These are phyloP conservation scores for Combretum micranthum DNA, from an alignment of 345 rosid genomes.

Conservation along the genomic window DNA sequence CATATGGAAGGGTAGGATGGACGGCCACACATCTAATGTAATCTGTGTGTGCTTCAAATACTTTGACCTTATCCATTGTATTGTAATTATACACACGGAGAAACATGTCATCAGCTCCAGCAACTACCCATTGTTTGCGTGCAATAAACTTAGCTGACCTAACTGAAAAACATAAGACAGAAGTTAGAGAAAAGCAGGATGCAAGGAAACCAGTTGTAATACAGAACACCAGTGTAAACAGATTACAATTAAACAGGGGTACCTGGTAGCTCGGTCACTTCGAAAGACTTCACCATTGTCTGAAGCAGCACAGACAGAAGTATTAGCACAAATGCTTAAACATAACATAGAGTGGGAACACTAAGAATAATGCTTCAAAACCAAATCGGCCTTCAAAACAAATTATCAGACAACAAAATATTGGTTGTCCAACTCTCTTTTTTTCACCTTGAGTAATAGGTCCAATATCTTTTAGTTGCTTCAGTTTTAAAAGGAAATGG, in stretches of 20 bases:
- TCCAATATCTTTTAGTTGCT: too few species aligned
- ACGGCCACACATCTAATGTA: constrained; percentile 91
- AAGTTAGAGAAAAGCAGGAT: too few species aligned
- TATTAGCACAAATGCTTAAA: constrained; percentile 36
- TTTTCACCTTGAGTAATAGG: too few species aligned
- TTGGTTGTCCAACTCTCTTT: too few species aligned
- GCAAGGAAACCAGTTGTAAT: neutral
- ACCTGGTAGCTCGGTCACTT: constrained; percentile 93
- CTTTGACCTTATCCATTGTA: constrained; percentile 86
- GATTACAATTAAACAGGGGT: constrained; percentile 2
- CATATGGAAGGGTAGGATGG: constrained; percentile 89
- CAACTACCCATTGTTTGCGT: constrained; percentile 88
- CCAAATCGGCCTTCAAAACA: too few species aligned
- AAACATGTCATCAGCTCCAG: constrained; percentile 92
- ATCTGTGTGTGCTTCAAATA: constrained; percentile 95
- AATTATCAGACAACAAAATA: too few species aligned
- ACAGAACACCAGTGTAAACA: neutral
- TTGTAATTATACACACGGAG: constrained; percentile 90
- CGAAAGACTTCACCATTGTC: constrained; percentile 80
- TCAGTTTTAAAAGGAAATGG: too few species aligned
- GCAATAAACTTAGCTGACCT: constrained; percentile 91
- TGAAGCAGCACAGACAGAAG: constrained; percentile 15
- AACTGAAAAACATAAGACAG: constrained; percentile 37
- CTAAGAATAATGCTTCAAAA: neutral
- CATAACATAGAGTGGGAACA: constrained; percentile 41